These are phyloP conservation scores for Puccinia brachypodii DNA, from an alignment of 1,284 basidiomycete genomes.

Conservation along the genomic window DNA sequence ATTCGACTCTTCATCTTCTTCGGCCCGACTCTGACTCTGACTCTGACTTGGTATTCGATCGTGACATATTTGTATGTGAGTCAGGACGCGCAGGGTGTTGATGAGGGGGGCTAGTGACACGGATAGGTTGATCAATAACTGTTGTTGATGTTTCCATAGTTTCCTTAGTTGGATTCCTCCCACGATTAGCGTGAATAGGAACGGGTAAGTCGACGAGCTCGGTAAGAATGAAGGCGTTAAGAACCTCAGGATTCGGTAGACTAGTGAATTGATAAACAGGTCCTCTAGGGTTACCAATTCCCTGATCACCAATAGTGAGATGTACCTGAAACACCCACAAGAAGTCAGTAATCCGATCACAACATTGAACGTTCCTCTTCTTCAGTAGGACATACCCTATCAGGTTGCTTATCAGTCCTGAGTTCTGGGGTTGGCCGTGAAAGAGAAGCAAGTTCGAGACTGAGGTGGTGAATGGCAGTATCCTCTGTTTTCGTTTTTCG, in stretches of 20 bases:
- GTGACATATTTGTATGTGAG: slow-evolving; percentile 1
- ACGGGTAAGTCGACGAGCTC: slow-evolving; percentile 18
- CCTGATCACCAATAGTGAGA: slow-evolving; percentile 7
- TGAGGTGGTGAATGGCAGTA: not conserved
- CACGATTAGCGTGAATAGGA: slow-evolving; percentile 8
- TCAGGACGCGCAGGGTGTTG: slow-evolving; percentile 16
- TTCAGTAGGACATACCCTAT: not conserved
- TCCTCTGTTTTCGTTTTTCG: not conserved
- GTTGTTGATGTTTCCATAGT: slow-evolving; percentile 25
- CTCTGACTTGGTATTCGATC: not conserved
- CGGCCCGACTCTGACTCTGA: not conserved
- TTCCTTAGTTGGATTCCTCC: slow-evolving; percentile 7
- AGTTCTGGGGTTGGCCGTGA: not conserved
- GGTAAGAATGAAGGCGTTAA: slow-evolving; percentile 26
- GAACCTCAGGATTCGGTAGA: slow-evolving; percentile 15
- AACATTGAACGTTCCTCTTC: not conserved
- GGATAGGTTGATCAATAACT: slow-evolving; percentile 13
- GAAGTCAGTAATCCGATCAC: not conserved
- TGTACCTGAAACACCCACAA: not conserved
- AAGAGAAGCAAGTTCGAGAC: not conserved
- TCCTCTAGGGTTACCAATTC: slow-evolving; percentile 20
- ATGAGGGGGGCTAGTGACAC: slow-evolving; percentile 7
- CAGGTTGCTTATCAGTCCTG: not conserved
- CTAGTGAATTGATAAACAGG: slow-evolving; percentile 7
- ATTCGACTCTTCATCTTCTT: not conserved